These are phyloP conservation scores for Pseudogymnoascus sp. DNA, from an alignment of 2,329 filamentous ascomycete species.

Conservation along the genomic window DNA sequence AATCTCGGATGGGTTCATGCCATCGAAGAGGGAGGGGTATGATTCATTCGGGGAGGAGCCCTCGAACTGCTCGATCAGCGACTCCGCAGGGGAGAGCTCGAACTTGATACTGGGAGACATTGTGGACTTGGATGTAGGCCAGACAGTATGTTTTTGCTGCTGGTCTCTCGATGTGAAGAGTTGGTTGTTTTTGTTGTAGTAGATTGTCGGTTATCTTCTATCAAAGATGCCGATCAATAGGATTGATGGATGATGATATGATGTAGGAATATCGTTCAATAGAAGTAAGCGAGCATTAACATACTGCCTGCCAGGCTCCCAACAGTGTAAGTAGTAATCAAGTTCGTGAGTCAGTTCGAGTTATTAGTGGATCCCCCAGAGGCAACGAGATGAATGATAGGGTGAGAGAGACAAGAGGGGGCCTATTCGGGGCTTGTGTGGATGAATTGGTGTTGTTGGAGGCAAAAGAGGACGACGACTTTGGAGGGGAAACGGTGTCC, in stretches of 20 bases:
- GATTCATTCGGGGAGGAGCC: neutral
- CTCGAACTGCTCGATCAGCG: neutral
- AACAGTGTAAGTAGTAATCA: neutral
- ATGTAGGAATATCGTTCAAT: neutral
- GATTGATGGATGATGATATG: neutral
- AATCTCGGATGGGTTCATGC: conserved; percentile 22
- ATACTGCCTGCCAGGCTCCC: conserved; percentile 1
- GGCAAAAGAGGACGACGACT: neutral
- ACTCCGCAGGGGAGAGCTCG: neutral
- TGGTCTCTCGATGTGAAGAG: neutral
- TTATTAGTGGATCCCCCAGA: neutral
- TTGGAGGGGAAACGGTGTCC: conserved; percentile 1
- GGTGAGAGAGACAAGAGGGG: neutral
- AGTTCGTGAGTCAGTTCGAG: neutral
- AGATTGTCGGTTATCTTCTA: neutral
- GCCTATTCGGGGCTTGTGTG: neutral
- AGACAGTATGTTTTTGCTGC: neutral
- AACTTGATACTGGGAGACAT: neutral
- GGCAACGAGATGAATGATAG: neutral
- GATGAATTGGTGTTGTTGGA: neutral
- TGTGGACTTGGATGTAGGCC: neutral
- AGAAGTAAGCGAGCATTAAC: neutral
- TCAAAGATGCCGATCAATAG: neutral
- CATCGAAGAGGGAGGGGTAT: conserved; percentile 26
- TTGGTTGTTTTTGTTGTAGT: neutral